phyloP scores from a whole-genome alignment of 2,329 filamentous ascomycete species.

The Fusarium abutilonis region DNA sequence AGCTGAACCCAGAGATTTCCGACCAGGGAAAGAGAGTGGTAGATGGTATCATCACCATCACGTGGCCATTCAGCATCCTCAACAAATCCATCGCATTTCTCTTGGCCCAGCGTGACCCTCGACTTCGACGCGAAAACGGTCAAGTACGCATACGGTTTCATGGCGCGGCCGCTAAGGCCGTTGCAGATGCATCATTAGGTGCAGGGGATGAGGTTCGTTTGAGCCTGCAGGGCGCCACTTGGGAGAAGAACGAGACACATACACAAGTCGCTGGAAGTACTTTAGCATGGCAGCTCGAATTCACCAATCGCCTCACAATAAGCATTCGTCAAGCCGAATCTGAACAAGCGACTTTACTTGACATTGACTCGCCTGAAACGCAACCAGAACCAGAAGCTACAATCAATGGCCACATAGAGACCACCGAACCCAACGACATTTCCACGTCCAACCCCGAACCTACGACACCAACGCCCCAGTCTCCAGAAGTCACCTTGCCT shows the following conservation, averaged over 20 bases:
- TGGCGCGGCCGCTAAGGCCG: conserved; percentile 73
- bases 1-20: conserved; percentile 61
- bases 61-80: conserved; percentile 90
- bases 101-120: conserved; percentile 85
- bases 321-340: conserved; percentile 56
- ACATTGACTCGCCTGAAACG: conserved; percentile 56
- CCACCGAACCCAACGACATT: conserved; percentile 7
- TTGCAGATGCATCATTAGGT: conserved; percentile 73
- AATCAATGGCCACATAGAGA: conserved; percentile 31
- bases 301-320: conserved; percentile 60
- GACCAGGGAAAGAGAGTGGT: conserved; percentile 59
- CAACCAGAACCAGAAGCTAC: conserved; percentile 33
- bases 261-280: conserved; percentile 61
- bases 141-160: conserved; percentile 83
- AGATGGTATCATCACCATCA: conserved; percentile 80
- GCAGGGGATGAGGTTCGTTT: conserved; percentile 82
- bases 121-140: conserved; percentile 77
- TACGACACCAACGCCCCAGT: conserved; percentile 29
- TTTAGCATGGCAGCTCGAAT: conserved; percentile 68
- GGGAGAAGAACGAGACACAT: conserved; percentile 64
- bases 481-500: conserved; percentile 38
- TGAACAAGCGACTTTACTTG: conserved; percentile 59
- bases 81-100: conserved; percentile 79
- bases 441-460: conserved; percentile 19
- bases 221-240: conserved; percentile 73